Base-by-base conservation (phyloP, 2,329 filamentous ascomycete species). In the Teratosphaeria pseudoeucalypti region DNA sequence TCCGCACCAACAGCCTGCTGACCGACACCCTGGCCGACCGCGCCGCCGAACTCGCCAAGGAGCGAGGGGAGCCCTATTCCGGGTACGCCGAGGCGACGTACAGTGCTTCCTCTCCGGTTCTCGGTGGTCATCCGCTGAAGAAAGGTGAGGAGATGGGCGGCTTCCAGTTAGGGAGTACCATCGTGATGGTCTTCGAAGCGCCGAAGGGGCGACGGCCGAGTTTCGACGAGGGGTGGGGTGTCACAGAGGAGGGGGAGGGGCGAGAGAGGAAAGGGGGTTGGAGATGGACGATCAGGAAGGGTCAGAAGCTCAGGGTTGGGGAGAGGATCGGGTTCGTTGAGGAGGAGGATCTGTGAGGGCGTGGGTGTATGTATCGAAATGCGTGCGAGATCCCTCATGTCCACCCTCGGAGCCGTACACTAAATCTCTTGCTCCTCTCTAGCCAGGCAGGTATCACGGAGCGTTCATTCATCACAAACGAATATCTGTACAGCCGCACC, bases 141-240 rank as follows among this genome's bases (percentile, higher is more conserved):
- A 82, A 89, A 53, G 94, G 94, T 39, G 92, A 97, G 71, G 94
- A 99, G 75, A 97, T 99, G 91, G 94, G 94, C 58, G 95, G 94
- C 0, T 99, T 99, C 77, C 90, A 95, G 77, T 81, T 99, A 3
- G 94, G 94, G 23, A 96, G 90, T 73, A 96, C 92, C 1, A 86
- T 99, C 65, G 94, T 99, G 47, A 79, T 99, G 57, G 91, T 99
- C 0, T 99, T 99, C 71, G 95, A 99, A 76, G 94, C 94, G 12
- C 94, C 94, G 0, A 84, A 86, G 66, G 83, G 83, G 14, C 69
- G 75, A 32, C 79, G 79, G 56, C 76, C 72, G 9, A 82, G 76
- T 64, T 78, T 85, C 52, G 84, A 87, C 65, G 81, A 84, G 58
- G 82, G 85, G 1, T 85, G 82, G 59, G 79, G 79, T 59, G 76